Base-by-base conservation (phyloP, 2,329 filamentous ascomycete species). In the Fusarium azukiicola region DNA sequence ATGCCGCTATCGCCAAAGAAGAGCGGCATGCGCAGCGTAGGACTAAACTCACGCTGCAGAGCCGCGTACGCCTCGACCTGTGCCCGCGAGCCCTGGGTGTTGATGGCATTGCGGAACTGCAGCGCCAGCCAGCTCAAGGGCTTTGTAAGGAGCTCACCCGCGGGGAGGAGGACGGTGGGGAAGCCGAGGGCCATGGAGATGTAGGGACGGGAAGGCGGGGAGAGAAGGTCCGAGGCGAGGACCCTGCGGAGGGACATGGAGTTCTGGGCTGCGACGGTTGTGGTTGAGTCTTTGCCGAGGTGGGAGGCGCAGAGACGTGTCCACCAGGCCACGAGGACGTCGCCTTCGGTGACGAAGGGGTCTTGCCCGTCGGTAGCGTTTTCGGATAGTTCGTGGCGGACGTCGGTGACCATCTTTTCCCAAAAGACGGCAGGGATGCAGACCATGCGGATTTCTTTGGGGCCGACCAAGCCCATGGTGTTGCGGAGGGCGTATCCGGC, bases 1-100 rank as follows among this genome's bases (percentile, higher is more conserved):
- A 87, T 87, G 23, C 74, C 77, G 36, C 78, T 74, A 16, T 84
- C 79, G 11, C 85, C 85, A 58, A 87, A 86, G 42, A 86, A 79
- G 2, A 85, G 83, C 3, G 85, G 79, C 36, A 69, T 83, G 3
- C 85, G 79, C 19, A 69, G n/a, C 10, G 21, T 47, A 17, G 44
- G 17, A 27, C 38, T 52, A 27, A 49, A 63, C 36, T 63, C 67
- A 2, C 54, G 56, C 10, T 56, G 54, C 2, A 69, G 56, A n/a
- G 64, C 44, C 10, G 52, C 38, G 10, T 74, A 74, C 6, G 72
- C 56, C 11, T 74, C 72, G 17, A 70, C 32, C 17, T 74, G 72
- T 38, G 27, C 56, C 19, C 72, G 54, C 8, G 67, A 56, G 19
- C 72, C 72, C n/a, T 74, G 72, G 16, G 19, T 23, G 19, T 64